Base-by-base conservation (phyloP, 139 green algal species). In the Chlamydomonas incerta region DNA sequence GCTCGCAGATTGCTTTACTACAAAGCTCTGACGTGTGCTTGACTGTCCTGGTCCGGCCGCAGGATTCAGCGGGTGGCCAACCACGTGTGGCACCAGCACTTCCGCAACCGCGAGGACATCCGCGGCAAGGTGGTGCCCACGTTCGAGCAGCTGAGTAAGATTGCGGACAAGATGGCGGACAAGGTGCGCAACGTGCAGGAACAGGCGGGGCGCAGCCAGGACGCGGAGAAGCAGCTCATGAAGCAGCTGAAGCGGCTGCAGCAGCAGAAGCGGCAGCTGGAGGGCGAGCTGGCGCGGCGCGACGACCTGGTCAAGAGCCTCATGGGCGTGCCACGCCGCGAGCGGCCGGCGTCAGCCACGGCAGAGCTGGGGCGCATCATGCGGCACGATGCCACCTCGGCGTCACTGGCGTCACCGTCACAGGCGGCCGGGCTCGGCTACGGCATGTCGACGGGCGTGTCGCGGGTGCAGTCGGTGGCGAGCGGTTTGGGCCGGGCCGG, bases 31-130 rank as follows among this genome's bases (percentile, higher is more conserved):
- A 50, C 41, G 8, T 50, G 41, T 5, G 6, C 8, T 8, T 50
- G 6, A 8, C 8, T 5, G 5, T 50, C 8, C 8, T 50, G 41
- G 41, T 52, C 34, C 34, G 15, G 37, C 23, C 62, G 58, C 75
- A 83, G 85, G 41, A 72, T 90, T 47, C 89, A 92, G 73, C 80
- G 81, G 2, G 55, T 92, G 37, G 89, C 89, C n/a, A 89, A 92
- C 82, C 71, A 77, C 11, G 89, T 91, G 71, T 92, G 89, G 89
- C 41, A 70, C 33, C 73, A 86, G 66, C 84, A 92, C 75, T 91
- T 92, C 73, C 60, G 55, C 24, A 55, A 91, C 77, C 88, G 85
- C 46, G 58, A 41, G 4, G 74, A 82, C 34, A 81, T 89, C 68
- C 76, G 83, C 6, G 85, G 88, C 70, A 80, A 73, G 72, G 85